Conservation (phyloP, 169 alveolate species). For the Cystoisospora suis region DNA sequence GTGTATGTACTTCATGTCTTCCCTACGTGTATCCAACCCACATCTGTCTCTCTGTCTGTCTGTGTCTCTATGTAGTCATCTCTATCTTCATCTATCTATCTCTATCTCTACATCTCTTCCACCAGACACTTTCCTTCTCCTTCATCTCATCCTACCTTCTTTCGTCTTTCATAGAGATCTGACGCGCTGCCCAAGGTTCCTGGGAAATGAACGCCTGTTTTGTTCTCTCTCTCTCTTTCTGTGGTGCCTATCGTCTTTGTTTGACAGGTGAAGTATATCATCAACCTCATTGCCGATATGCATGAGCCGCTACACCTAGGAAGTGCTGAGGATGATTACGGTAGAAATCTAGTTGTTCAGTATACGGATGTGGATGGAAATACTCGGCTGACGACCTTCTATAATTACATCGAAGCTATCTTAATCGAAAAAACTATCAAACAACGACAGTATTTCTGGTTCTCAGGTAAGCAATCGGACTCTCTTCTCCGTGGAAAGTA, state of each 20-base stretch:
- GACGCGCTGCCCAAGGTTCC: too few relatives aligned
- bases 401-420: slow-evolving; percentile 24
- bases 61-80: too few relatives aligned
- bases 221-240: neutral
- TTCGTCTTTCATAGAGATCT: too few relatives aligned
- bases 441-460: slow-evolving; percentile 55
- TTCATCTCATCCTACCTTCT: too few relatives aligned
- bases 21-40: too few relatives aligned
- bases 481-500: too few relatives aligned
- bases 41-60: too few relatives aligned
- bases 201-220: neutral
- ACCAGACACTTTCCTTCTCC: too few relatives aligned
- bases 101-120: too few relatives aligned
- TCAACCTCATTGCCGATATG: slow-evolving; percentile 71
- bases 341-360: slow-evolving; percentile 16
- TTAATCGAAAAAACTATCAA: slow-evolving; percentile 23
- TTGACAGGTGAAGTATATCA: slow-evolving; percentile 66
- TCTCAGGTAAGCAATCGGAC: slow-evolving; percentile 26
- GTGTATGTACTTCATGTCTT: too few relatives aligned
- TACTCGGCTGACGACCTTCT: neutral
- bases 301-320: slow-evolving; percentile 76
- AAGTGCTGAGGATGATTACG: slow-evolving; percentile 29
- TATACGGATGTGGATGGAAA: neutral
- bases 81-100: too few relatives aligned
- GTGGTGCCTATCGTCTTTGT: neutral